phyloP scores from a whole-genome alignment of 2,329 filamentous ascomycete genomes.

The Pseudogymnoascus sp. region DNA sequence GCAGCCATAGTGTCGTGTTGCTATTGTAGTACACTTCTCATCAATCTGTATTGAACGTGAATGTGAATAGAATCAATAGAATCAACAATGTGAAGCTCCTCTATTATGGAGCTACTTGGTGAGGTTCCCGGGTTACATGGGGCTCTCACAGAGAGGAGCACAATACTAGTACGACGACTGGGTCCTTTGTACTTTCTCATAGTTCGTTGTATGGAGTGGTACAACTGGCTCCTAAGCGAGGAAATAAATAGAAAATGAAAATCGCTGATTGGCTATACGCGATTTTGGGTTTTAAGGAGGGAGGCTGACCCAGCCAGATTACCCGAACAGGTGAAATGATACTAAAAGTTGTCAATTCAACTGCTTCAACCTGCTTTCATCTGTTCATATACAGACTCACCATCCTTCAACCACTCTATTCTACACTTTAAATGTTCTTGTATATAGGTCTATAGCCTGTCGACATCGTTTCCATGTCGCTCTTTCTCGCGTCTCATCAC shows the following conservation, averaged over 20 bases:
- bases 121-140: neutral
- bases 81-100: conserved; percentile 19
- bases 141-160: neutral
- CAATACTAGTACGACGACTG: neutral
- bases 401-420: neutral
- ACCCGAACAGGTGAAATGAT: conserved; percentile 11
- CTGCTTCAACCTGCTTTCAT: neutral
- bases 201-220: neutral
- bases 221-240: neutral
- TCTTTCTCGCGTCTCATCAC: neutral
- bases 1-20: conserved; percentile 45
- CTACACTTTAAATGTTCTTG: neutral
- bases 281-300: neutral
- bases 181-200: neutral
- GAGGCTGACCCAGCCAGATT: conserved; percentile 8
- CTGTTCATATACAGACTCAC: neutral
- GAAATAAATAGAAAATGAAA: conserved; percentile 7
- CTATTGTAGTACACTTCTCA: neutral
- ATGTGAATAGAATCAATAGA: neutral
- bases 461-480: neutral
- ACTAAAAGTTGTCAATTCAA: conserved; percentile 10
- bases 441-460: neutral
- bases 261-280: neutral
- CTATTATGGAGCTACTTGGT: neutral
- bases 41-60: neutral